phyloP scores from a whole-genome alignment of 2,329 filamentous ascomycete genomes.

The Cytospora paraplurivora region DNA sequence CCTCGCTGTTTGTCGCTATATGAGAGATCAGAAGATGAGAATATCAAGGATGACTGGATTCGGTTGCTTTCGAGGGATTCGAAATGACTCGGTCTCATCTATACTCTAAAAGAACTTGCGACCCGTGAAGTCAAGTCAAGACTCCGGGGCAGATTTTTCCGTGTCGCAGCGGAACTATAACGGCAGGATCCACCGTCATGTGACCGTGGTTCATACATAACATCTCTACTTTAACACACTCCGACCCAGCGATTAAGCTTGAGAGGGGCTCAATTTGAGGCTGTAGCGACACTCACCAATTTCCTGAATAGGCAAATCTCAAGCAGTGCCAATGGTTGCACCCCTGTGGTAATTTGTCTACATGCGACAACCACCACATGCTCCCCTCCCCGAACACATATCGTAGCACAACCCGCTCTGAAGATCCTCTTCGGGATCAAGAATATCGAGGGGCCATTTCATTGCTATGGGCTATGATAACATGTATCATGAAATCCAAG shows the following conservation, averaged over 20 bases:
- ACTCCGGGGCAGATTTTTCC: not conserved
- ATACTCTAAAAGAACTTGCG: not conserved
- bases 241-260: not conserved
- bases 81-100: not conserved
- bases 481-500: too few species aligned
- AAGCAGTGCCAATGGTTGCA: not conserved
- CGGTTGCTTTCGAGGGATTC: not conserved
- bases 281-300: not conserved
- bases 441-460: too few species aligned
- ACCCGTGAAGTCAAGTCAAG: not conserved
- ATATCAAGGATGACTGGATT: not conserved
- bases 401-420: not conserved
- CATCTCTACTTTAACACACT: too few species aligned
- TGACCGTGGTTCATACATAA: not conserved
- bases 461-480: too few species aligned
- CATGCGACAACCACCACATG: not conserved
- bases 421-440: too few species aligned
- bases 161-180: not conserved
- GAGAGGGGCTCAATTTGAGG: not conserved
- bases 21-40: not conserved
- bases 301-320: not conserved
- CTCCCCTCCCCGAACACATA: not conserved
- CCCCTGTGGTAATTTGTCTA: not conserved
- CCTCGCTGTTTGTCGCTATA: not conserved
- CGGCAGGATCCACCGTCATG: conserved; percentile 2